Evolutionary conservation across 2,329 filamentous ascomycete species (phyloP), one percentile per base, ranked within the genome.

Genomic region (Alternaria novae-zelandiae): DNA sequence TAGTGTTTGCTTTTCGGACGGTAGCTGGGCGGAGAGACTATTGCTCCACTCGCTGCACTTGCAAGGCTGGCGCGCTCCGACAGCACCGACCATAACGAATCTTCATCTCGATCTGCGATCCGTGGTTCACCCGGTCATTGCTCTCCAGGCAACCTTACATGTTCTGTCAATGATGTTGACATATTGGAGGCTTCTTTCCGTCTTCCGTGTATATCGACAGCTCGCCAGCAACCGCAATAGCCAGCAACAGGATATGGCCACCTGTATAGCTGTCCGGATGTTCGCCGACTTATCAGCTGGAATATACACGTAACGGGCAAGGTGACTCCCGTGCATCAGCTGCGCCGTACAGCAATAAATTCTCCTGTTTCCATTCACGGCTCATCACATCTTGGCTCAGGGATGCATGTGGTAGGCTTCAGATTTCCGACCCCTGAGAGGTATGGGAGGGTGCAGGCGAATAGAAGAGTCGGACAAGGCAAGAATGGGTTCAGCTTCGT

Each of bases 1-100:
- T 51, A 58, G 25, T 28, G 15, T 17, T 28, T 61, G 46, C 47
- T 58, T 61, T 49, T 61, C 45, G 6, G 46, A 30, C n/a, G n/a
- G 9, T 41, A 41, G n/a, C 36, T 41, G 46, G 13, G 21, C 23
- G 47, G 47, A 25, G 20, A 53, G 49, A 8, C 49, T 25, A 21
- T 23, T 10, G 49, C 47, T 13, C 17, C 43, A 21, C 11, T 45
- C 21, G 43, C 20, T 41, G 44, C 44, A 23, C 44, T 46, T 46
- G 12, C 13, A 1, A 25, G 44, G 44, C 44, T 30, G 30, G 28
- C 30, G 28, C 28, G 32, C 32, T 32, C 20, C n/a, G 15, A 10
- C 13, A 53, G 28, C 49, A 32, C 28, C 8, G 20, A 53, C 49
- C 28, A n/a, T 53, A n/a, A 20, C 28, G 28, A 32, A n/a, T 32